phyloP scores from a whole-genome alignment of 148 eudicot species.

The Bassia scoparia region DNA sequence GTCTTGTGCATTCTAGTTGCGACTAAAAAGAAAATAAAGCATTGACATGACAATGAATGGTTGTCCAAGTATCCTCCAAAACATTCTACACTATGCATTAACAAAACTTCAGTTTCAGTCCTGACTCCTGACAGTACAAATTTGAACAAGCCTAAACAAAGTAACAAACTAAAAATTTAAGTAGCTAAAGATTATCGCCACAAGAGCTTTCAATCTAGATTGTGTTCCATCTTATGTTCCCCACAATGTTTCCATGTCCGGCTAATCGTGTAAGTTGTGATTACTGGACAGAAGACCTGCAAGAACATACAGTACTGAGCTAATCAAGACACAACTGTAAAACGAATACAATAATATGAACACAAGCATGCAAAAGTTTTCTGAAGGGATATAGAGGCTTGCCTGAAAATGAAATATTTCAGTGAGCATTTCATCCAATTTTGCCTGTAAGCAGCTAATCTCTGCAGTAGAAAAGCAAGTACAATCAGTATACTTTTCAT shows the following conservation, averaged over 20 bases:
- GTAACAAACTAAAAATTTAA: no score
- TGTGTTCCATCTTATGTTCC: background rate
- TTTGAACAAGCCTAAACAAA: slow-evolving; percentile 13
- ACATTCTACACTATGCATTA: slow-evolving; percentile 5
- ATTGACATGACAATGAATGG: no score
- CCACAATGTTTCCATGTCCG: background rate
- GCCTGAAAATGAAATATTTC: slow-evolving; percentile 15
- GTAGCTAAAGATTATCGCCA: slow-evolving; percentile 8
- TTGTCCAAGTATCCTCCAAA: no score
- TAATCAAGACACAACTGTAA: background rate
- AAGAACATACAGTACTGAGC: background rate
- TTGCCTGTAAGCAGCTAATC: slow-evolving; percentile 78
- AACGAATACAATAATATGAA: background rate
- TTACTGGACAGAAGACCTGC: slow-evolving; percentile 14
- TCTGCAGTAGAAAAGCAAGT: slow-evolving; percentile 40
- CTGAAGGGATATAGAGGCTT: slow-evolving; percentile 3
- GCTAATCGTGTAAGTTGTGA: background rate
- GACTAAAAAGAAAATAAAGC: no score
- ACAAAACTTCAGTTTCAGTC: slow-evolving; percentile 9
- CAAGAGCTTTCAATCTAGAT: slow-evolving; percentile 4
- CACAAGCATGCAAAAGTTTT: background rate
- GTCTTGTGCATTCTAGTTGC: no score
- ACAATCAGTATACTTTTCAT: no score
- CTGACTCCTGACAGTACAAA: slow-evolving; percentile 19
- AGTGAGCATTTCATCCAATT: slow-evolving; percentile 72